phyloP scores from a whole-genome alignment of 306 rosid species.

The Vachellia collinsii region DNA sequence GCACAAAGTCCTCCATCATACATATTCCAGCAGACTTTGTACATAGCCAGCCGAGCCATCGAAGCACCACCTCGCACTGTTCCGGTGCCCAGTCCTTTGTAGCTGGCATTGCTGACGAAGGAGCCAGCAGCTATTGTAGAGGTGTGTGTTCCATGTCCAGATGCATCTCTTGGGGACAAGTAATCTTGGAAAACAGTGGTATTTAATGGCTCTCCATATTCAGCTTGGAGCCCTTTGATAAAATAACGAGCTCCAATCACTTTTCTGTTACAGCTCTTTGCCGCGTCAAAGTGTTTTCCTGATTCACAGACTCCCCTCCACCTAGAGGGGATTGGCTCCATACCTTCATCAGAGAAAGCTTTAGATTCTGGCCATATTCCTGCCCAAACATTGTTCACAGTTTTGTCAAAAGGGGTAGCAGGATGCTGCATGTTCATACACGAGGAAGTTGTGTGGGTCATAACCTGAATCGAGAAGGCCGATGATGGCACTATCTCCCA shows the following conservation, averaged over 20 bases:
- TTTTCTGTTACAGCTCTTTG: slow-evolving; percentile 53
- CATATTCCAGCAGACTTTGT: slow-evolving; percentile 58
- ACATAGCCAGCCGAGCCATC: slow-evolving; percentile 49
- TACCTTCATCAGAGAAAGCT: slow-evolving; percentile 48
- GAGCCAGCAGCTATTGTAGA: slow-evolving; percentile 55
- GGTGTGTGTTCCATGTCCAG: slow-evolving; percentile 57
- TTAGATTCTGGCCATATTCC: slow-evolving; percentile 68
- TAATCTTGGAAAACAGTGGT: slow-evolving; percentile 28
- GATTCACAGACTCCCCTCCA: slow-evolving; percentile 57
- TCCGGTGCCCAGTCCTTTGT: slow-evolving; percentile 53
- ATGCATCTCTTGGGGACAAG: slow-evolving; percentile 48
- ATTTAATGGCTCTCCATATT: slow-evolving; percentile 45
- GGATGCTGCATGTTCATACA: neutral
- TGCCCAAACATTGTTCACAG: slow-evolving; percentile 24
- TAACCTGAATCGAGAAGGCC: slow-evolving; percentile 60
- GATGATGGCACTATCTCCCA: slow-evolving; percentile 50
- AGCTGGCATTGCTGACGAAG: slow-evolving; percentile 41
- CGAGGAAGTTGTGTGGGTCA: neutral
- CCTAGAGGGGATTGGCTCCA: slow-evolving; percentile 52
- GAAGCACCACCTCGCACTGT: slow-evolving; percentile 59
- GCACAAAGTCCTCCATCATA: slow-evolving; percentile 39
- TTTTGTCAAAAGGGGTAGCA: slow-evolving; percentile 8
- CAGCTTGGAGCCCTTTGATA: slow-evolving; percentile 46
- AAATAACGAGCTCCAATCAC: slow-evolving; percentile 63
- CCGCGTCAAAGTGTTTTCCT: slow-evolving; percentile 47